Base-by-base conservation (phyloP, 2,329 filamentous ascomycete genomes). In the Fusarium buharicum region DNA sequence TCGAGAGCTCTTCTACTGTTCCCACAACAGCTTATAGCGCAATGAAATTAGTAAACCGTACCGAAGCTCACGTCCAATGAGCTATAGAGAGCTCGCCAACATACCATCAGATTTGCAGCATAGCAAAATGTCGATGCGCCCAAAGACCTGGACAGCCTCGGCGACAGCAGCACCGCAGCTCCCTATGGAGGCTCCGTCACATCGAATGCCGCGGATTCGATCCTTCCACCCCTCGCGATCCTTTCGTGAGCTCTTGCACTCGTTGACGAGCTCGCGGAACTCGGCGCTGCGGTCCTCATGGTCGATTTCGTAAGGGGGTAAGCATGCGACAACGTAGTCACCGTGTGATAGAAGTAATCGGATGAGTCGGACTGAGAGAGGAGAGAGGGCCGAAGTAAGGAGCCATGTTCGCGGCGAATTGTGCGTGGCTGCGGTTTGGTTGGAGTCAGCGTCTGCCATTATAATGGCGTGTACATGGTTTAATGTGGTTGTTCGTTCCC, bases 321-420 rank as follows among this genome's bases (percentile, higher is more conserved):
- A 83, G 50, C 93, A 95, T 6, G 92, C 90, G 43, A 94, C 90
- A 41, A 96, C 90, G 74, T 90, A 93, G 76, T 98, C 95, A 44
- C 95, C 94, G 76, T 97, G 93, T n/a, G 87, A 86, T 43, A 98
- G 88, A 38, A 96, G 83, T 69, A 92, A 86, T 50, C 90, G 87
- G 50, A 92, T 90, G 55, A 97, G 84, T 40, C 91, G 90, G 58
- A 97, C 90, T 50, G 90, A 90, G 63, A 97, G 85, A 12, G 94
- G 92, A 31, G 92, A 94, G 58, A 94, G 86, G 30, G 92, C 91
- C 56, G 91, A 90, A 11, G 93, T 97, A 65, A 99, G 81, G 73
- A 99, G 88, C 95, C 95, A 98, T 71, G 94, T 92, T 71, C 94
- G 89, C 46, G 93, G 93, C 28, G 86, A 88, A 72, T 88, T 89